phyloP scores from a whole-genome alignment of 2,329 filamentous ascomycete genomes.

The Zymoseptoria crescenta region DNA sequence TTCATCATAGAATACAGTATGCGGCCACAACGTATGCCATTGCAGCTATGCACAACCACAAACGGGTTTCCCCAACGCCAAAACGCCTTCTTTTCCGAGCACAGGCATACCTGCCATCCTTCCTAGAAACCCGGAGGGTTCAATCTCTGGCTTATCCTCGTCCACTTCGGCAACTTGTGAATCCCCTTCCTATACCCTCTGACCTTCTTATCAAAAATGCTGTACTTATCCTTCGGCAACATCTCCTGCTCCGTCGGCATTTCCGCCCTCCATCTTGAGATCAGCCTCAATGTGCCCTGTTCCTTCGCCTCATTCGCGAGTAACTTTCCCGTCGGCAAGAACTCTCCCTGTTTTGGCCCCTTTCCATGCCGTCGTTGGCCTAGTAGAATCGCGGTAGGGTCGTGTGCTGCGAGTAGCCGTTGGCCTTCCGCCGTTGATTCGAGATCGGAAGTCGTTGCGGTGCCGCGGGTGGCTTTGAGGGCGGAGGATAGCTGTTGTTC shows the following conservation, averaged over 20 bases:
- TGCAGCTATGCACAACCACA: not conserved
- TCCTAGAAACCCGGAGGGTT: conserved; percentile 86
- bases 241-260: conserved; percentile 97
- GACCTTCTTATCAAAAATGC: conserved; percentile 91
- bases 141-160: conserved; percentile 82
- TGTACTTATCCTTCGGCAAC: conserved; percentile 95
- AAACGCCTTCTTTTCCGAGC: not conserved
- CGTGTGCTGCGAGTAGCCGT: conserved; percentile 17
- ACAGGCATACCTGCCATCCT: not conserved
- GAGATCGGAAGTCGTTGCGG: conserved; percentile 23
- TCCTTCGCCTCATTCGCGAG: conserved; percentile 22
- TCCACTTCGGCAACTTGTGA: conserved; percentile 76
- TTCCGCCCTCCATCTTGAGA: conserved; percentile 87
- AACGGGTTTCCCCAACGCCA: not conserved
- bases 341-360: conserved; percentile 26
- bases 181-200: conserved; percentile 95
- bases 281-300: conserved; percentile 59
- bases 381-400: not conserved
- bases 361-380: conserved; percentile 23
- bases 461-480: conserved; percentile 5
- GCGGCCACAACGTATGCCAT: not conserved
- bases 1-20: not conserved
- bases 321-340: conserved; percentile 13
- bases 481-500: conserved; percentile 4
- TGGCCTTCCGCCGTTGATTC: conserved; percentile 26